Percentiles rank a stretch among this genome's conserved stretches.
Conservation (phyloP, 1,284 basidiomycete genomes). For the Leccinum pallidistipes region DNA sequence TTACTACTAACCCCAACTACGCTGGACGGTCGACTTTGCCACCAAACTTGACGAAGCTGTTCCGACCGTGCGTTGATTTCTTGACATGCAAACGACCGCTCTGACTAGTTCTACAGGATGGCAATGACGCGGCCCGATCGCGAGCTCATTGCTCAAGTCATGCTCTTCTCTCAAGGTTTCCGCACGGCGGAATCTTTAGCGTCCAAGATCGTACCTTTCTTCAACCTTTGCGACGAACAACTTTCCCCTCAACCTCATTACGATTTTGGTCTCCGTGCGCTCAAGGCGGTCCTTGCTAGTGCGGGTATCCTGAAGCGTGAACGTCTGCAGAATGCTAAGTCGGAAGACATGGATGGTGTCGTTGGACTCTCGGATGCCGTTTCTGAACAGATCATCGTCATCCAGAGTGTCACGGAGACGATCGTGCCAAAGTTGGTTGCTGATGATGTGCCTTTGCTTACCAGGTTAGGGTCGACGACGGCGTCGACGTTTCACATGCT, state of each 20-base stretch:
- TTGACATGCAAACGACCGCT: neutral
- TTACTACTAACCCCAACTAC: slow-evolving; percentile 98
- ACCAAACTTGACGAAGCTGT: slow-evolving; percentile 94
- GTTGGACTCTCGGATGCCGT: slow-evolving; percentile 62
- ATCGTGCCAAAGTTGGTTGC: slow-evolving; percentile 98
- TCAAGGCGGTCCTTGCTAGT: slow-evolving; percentile 95
- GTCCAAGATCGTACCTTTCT: slow-evolving; percentile 98
- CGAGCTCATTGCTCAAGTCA: slow-evolving; percentile 98
- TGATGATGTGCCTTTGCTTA: slow-evolving; percentile 93
- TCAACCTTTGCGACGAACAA: slow-evolving; percentile 97
- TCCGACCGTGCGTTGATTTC: slow-evolving; percentile 71
- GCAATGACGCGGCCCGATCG: slow-evolving; percentile 99
- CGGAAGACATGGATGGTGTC: slow-evolving; percentile 46
- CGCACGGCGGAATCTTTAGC: slow-evolving; percentile 94
- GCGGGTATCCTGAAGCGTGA: slow-evolving; percentile 98
- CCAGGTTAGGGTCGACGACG: slow-evolving; percentile 55
- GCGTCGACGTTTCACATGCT: slow-evolving; percentile 1
- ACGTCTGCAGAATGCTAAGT: slow-evolving; percentile 58
- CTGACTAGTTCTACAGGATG: slow-evolving; percentile 60
- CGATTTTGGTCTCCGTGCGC: slow-evolving; percentile 96
- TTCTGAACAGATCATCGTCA: slow-evolving; percentile 94
- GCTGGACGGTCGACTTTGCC: slow-evolving; percentile 97
- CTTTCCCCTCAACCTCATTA: slow-evolving; percentile 98
- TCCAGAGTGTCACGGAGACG: slow-evolving; percentile 99
- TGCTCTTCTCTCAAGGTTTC: slow-evolving; percentile 99